phyloP scores from a whole-genome alignment of 306 rosid species.

The Pueraria montana region DNA sequence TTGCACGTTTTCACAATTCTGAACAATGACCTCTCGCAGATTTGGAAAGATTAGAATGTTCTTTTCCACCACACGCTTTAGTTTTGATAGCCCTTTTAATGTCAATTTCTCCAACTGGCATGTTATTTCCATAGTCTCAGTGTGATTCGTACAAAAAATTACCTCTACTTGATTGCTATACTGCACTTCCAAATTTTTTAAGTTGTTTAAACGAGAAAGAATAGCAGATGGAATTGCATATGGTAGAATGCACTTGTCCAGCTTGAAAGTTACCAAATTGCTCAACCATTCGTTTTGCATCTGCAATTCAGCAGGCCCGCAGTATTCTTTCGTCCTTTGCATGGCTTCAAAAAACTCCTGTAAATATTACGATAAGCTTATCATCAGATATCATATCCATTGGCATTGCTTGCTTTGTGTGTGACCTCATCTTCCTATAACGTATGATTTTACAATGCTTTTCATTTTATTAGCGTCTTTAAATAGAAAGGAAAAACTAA shows the following conservation, averaged over 20 bases:
- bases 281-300: not conserved
- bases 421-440: not conserved
- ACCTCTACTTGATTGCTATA: not conserved
- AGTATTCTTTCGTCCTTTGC: too few species aligned
- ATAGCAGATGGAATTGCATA: conserved; percentile 8
- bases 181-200: conserved; percentile 10
- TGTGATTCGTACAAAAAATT: conserved; percentile 7
- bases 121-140: not conserved
- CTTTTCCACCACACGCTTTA: not conserved
- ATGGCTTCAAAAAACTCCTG: not conserved
- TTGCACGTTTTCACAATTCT: not conserved
- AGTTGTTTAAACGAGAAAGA: not conserved
- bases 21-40: not conserved
- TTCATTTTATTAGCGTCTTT: not conserved
- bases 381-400: not conserved
- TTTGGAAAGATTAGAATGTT: not conserved
- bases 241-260: not conserved
- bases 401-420: not conserved
- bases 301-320: too few species aligned
- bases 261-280: not conserved
- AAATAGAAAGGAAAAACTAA: not conserved
- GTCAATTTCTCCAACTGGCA: not conserved
- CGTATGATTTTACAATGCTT: not conserved
- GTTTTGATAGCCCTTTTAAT: not conserved
- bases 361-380: not conserved